Evolutionary conservation across 2,329 filamentous ascomycete genomes (phyloP), one percentile per base, ranked within the genome.

Genomic region (Ilyonectria sp.): DNA sequence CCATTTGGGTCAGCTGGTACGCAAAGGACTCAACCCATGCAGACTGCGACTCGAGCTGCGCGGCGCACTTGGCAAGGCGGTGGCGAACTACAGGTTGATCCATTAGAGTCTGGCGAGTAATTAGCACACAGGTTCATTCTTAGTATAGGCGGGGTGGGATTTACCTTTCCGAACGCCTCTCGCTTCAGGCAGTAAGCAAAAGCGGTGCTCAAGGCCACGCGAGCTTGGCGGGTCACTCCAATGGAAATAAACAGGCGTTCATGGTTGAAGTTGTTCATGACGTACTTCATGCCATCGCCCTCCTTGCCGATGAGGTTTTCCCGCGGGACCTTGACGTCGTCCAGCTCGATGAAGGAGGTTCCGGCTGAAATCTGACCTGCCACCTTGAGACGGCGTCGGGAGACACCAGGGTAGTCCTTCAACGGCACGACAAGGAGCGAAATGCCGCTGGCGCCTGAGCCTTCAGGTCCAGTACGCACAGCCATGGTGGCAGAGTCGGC

Each of bases 181-280:
- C 81, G 77, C 71, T 79, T 78, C 61, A 82, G 68, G 49, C 80
- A 79, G 62, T 83, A 82, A 59, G 75, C 79, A 52, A 82, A 82
- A 0, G 81, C 80, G 3, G 80, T 62, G 21, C 76, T 72, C 10
- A 83, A 74, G 2, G 81, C 81, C 1, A 82, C 81, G 10, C 81
- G 63, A 0, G 91, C 85, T 74, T 90, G 85, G 3, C 92, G 84
- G 2, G 90, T 92, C 1, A 87, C 86, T 0, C 87, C 86, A 15
- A 94, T 87, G 1, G 89, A 85, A 69, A 94, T 92, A 17, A 85
- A 86, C 11, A 94, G 83, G 0, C 92, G 87, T 79, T 94, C 92
- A 78, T 94, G 92, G 81, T 94, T 94, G 86, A 94, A 94, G 81
- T 94, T 93, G 60, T 89, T 91, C 91, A 93, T 93, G 75, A 92